Evolutionary conservation across 345 rosid species (phyloP), one percentile per base, ranked within the genome.

Genomic region (Iberis pinnata): DNA sequence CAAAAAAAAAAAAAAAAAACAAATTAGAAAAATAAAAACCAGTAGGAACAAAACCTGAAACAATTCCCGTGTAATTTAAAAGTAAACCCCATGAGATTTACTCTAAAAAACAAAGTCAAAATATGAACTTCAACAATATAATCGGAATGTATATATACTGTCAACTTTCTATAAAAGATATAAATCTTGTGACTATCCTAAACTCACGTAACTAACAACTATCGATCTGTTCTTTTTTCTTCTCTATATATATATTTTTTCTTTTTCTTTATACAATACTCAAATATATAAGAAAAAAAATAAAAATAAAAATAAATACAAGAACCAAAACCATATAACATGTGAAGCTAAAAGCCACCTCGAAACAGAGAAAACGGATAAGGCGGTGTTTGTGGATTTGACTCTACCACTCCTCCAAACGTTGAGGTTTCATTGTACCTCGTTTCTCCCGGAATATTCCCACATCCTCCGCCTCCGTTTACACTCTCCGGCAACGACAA

Each of bases 281-380:
- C n/a, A n/a, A n/a, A n/a, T n/a, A n/a, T 19, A 18, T 8, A 0
- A 40, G 15, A 37, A 6, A 3, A 8, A 38, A 32, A 31, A 43
- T 6, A 13, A 31, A 54, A 33, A 15, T 58, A 54, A 43, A 52
- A 63, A 57, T 26, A 62, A 53, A 18, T 55, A 6, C 54, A n/a
- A n/a, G n/a, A n/a, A n/a, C n/a, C n/a, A n/a, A n/a, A n/a, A n/a
- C n/a, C n/a, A n/a, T n/a, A n/a, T n/a, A n/a, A n/a, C n/a, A n/a
- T n/a, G n/a, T n/a, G n/a, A n/a, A n/a, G n/a, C 78, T 74, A 78
- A 78, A 76, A 82, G 55, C 81, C 88, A 69, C 88, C 82, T 37
- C 79, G 90, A 35, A 86, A 75, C 44, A 86, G 63, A 12, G 88
- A 80, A 73, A 86, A 86, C 43, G 95, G 95, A 82, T 82, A 80